Base-by-base conservation (phyloP, 768 basidiomycete species). In the Lepiota subincarnata region DNA sequence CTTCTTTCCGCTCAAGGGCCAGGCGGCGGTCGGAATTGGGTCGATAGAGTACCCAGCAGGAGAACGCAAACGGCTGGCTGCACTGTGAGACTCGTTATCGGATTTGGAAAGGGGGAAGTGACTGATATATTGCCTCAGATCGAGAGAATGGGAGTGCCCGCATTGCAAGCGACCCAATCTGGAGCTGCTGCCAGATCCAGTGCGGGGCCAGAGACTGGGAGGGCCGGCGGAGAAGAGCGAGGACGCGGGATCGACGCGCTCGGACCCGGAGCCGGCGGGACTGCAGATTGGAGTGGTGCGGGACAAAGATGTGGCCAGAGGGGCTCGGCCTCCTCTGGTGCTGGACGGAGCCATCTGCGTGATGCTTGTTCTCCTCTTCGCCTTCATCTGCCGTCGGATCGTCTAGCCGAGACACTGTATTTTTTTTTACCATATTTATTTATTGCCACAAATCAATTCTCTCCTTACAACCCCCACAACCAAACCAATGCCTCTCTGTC, bases 1-100 rank as follows among this genome's bases (percentile, higher is more conserved):
- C 0, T 92, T 93, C 69, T 92, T 93, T 63, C 89, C 91, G 35
- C 72, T 92, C 48, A 92, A 86, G 62, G 92, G 92, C n/a, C 85
- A 90, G 56, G 83, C 87, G 41, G 89, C 92, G 13, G 81, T 85
- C 26, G 91, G 92, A 26, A 84, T 94, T 28, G 92, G 92, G n/a
- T 89, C 90, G 13, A 77, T 94, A 46, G 92, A 94, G 59, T 84
- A 84, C 63, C 89, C 89, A 19, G 64, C 76, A 16, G 68, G 73
- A 13, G 92, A 94, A 66, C 79, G 92, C 53, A 90, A 82, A 68
- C 80, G 92, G 50, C 74, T 94, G 22, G 92, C 92, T 16, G 71
- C 71, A 49, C 61, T 89, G 92, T 91, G 66, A 65, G 89, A 31
- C 74, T 20, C 12, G 1, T 55, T 13, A 56, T 38, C 11, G 16